A percentile compares a stretch with the other conserved stretches of the same genome.
Evolutionary conservation across 2,329 filamentous ascomycete genomes (phyloP).

Genomic region (Fusarium austroafricanum): DNA sequence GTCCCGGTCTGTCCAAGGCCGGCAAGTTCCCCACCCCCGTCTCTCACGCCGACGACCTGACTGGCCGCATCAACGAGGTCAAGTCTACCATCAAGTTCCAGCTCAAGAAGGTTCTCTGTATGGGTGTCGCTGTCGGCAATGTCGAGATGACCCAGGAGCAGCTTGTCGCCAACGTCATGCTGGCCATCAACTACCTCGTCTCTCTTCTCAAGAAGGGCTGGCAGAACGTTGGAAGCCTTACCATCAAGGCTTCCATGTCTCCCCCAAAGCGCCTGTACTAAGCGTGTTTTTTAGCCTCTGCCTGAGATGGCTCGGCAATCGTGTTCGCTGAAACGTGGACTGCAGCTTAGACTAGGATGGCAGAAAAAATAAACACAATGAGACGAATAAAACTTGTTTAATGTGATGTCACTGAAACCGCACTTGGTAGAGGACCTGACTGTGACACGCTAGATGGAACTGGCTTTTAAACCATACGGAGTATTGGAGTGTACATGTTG

Average conservation of each 20-base stretch:
- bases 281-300: conserved; percentile 47
- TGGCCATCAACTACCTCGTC: conserved; percentile 99
- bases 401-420: neutral
- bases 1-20: conserved; percentile 98
- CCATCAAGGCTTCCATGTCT: conserved; percentile 99
- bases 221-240: conserved; percentile 99
- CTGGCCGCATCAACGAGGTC: conserved; percentile 97
- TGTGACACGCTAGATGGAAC: neutral
- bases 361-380: conserved; percentile 36
- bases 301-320: conserved; percentile 38
- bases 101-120: conserved; percentile 99
- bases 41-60: conserved; percentile 95
- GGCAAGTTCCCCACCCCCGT: conserved; percentile 99
- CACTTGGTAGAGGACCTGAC: neutral
- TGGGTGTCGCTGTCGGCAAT: conserved; percentile 99
- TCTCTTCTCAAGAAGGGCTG: conserved; percentile 99
- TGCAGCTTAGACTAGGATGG: conserved; percentile 35
- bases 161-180: conserved; percentile 98
- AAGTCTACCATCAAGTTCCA: conserved; percentile 99
- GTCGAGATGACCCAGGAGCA: conserved; percentile 97
- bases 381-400: conserved; percentile 19
- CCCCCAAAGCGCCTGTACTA: conserved; percentile 99
- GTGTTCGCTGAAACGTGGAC: conserved; percentile 35
- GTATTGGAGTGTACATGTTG: too few relatives aligned
- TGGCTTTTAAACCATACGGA: neutral